Evolutionary conservation across 2,329 filamentous ascomycete species (phyloP), one percentile per base, ranked within the genome.

Genomic region (Trichophyton simii): DNA sequence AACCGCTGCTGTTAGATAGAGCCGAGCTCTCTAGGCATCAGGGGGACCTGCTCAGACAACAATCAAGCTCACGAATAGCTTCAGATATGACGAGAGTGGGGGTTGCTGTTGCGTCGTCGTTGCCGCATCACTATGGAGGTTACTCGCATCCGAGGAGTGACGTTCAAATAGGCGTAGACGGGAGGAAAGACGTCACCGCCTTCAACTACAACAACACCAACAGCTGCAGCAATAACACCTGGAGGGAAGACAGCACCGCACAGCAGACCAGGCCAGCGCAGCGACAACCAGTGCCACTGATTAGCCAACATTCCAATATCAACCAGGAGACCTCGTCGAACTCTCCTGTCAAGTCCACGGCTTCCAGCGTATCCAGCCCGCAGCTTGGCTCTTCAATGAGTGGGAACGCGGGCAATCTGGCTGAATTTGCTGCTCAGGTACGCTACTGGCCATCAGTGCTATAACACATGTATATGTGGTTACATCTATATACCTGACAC

Each of bases 361-460:
- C 70, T 54, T 70, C 74, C 11, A 79, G 79, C 63, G 76, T 77
- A 34, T 74, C 78, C 3, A 78, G 79, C 69, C 78, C 92, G 42
- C 84, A 87, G 68, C 85, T 95, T 46, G 89, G 90, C 5, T 77
- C 80, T 52, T 86, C 88, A 42, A 90, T 95, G 70, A 90, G 86
- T 68, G 79, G 85, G 38, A 84, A 81, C 67, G 87, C 88, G 54
- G 88, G 89, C 6, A 91, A 83, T 69, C 73, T 96, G 66, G 82
- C 89, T 8, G 88, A 94, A 69, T 91, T 95, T 72, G 88, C 89
- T 59, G 89, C 90, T 62, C 84, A 91, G 80, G 88, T 91, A 75
- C 67, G 79, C 34, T 38, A 38, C 34, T 2, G 34, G 34, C 11
- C 34, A 38, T 13, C 9, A 38, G 9, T 38, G 2, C 34, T 13